Evolutionary conservation across 1,284 basidiomycete species (phyloP).

Genomic region (Malassezia yamatoensis): DNA sequence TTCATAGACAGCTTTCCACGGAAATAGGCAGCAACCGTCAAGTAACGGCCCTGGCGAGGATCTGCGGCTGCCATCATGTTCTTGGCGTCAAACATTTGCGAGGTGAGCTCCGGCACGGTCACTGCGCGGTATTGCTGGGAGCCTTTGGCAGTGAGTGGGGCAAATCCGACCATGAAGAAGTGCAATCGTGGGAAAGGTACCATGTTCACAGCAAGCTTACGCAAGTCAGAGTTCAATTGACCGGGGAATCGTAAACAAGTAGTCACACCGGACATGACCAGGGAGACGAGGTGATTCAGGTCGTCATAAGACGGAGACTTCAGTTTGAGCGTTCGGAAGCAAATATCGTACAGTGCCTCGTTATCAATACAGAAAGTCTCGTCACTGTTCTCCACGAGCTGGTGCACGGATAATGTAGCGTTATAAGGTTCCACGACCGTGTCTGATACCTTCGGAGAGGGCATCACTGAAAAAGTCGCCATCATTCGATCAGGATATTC

Average conservation of each 20-base stretch:
- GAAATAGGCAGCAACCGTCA: slow-evolving; percentile 82
- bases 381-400: slow-evolving; percentile 59
- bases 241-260: slow-evolving; percentile 92
- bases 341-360: slow-evolving; percentile 86
- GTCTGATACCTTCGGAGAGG: slow-evolving; percentile 57
- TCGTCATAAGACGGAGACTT: slow-evolving; percentile 88
- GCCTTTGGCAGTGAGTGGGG: slow-evolving; percentile 82
- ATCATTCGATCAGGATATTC: slow-evolving; percentile 60
- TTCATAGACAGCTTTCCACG: slow-evolving; percentile 98
- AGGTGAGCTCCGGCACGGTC: slow-evolving; percentile 86
- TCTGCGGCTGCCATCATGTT: slow-evolving; percentile 76
- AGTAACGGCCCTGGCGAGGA: slow-evolving; percentile 77
- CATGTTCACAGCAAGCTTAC: slow-evolving; percentile 98
- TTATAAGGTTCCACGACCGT: slow-evolving; percentile 60
- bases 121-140: slow-evolving; percentile 85
- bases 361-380: slow-evolving; percentile 70
- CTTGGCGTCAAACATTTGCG: slow-evolving; percentile 91
- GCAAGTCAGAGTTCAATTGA: slow-evolving; percentile 92
- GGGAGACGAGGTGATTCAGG: slow-evolving; percentile 90
- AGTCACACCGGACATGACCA: slow-evolving; percentile 96
- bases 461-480: slow-evolving; percentile 58
- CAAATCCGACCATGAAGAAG: slow-evolving; percentile 98
- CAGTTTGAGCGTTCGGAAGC: slow-evolving; percentile 90
- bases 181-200: slow-evolving; percentile 92
- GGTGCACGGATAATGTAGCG: slow-evolving; percentile 57